A percentile compares a stretch with the other conserved stretches of the same genome.
phyloP scores from a whole-genome alignment of 179 eudicot genomes.

The Silene coronaria region DNA sequence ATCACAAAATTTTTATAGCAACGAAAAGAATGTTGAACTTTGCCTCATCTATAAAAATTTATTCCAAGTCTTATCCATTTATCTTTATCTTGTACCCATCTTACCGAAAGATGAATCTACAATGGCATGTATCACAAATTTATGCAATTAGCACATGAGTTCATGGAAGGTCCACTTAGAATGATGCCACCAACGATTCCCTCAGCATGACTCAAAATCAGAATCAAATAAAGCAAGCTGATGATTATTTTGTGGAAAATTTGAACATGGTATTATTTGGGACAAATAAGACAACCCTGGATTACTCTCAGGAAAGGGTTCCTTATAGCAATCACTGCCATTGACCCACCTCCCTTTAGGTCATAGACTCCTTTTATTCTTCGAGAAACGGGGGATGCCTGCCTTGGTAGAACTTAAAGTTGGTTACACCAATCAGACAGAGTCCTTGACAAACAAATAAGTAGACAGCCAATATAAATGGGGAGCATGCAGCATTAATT shows the following conservation, averaged over 20 bases:
- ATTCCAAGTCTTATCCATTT: not conserved
- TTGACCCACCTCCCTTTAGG: not conserved
- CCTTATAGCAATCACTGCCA: not conserved
- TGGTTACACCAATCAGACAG: not conserved
- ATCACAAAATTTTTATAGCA: too few relatives aligned
- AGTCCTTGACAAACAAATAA: not conserved
- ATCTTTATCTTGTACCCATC: not conserved
- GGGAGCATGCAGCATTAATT: not conserved
- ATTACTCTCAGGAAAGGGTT: not conserved
- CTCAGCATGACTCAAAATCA: not conserved
- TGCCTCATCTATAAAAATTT: too few relatives aligned
- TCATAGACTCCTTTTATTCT: not conserved
- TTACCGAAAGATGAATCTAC: not conserved
- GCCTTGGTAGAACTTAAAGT: not conserved
- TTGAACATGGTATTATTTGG: not conserved
- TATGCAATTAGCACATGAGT: not conserved
- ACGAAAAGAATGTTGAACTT: too few relatives aligned
- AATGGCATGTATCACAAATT: not conserved
- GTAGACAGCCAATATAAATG: constrained; percentile 1
- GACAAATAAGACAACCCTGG: not conserved
- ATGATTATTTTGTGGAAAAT: not conserved
- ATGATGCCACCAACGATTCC: not conserved
- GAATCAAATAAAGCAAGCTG: not conserved
- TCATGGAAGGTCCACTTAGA: not conserved
- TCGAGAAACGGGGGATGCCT: not conserved